phyloP scores from a whole-genome alignment of 1,139 yeast genomes.

The Sugiyamaella xylanicola region DNA sequence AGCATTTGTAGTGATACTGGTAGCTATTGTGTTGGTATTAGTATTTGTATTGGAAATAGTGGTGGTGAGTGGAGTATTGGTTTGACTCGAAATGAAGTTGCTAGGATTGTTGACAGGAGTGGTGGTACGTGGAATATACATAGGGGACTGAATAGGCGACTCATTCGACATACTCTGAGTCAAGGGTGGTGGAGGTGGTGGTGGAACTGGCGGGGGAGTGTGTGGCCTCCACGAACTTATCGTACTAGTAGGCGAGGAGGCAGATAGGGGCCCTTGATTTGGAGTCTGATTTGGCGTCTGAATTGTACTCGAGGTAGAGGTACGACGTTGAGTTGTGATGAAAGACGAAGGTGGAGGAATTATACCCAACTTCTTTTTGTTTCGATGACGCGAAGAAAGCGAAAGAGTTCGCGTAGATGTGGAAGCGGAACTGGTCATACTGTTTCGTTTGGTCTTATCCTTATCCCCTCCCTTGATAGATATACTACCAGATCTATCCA shows the following conservation, averaged over 20 bases:
- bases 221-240: conserved; percentile 19
- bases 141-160: background rate
- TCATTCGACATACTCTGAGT: background rate
- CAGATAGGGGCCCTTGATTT: background rate
- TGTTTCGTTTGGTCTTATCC: background rate
- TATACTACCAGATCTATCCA: conserved; percentile 4
- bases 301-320: conserved; percentile 12
- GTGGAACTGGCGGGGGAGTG: conserved; percentile 21
- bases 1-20: background rate
- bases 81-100: background rate
- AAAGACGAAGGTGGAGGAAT: conserved; percentile 19
- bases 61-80: background rate
- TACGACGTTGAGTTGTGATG: conserved; percentile 3
- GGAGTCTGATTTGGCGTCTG: background rate
- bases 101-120: background rate
- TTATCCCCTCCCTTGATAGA: background rate
- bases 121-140: background rate
- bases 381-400: conserved; percentile 18
- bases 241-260: conserved; percentile 11
- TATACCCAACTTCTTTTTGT: conserved; percentile 28
- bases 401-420: conserved; percentile 3
- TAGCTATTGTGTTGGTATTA: background rate
- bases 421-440: background rate
- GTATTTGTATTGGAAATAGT: background rate
- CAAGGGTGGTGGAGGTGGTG: conserved; percentile 5